Percentiles rank a stretch among this genome's conserved stretches.
phyloP scores from a whole-genome alignment of 371 early-diverging fungal species.

The Batrachochytrium dendrobatidis region DNA sequence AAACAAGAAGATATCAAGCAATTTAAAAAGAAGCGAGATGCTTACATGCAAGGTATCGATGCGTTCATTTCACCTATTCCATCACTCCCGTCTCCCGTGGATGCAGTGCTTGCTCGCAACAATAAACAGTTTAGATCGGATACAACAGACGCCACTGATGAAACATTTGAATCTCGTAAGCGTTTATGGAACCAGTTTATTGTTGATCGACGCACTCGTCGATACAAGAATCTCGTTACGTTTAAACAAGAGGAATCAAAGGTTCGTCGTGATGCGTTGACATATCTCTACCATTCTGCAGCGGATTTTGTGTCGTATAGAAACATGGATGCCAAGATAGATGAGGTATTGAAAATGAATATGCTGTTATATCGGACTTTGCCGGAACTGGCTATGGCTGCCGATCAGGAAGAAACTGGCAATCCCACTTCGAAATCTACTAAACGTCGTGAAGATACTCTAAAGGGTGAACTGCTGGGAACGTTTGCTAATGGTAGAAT shows the following conservation, averaged over 20 bases:
- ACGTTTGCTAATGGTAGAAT: neutral
- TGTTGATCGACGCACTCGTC: constrained; percentile 5
- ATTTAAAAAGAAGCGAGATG: neutral
- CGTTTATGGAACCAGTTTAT: constrained; percentile 1
- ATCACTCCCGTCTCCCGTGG: neutral
- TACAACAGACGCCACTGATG: neutral
- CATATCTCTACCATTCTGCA: constrained; percentile 39
- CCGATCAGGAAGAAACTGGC: neutral
- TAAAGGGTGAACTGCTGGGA: neutral
- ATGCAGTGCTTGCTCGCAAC: neutral
- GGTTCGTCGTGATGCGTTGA: constrained; percentile 28
- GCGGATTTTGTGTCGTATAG: constrained; percentile 40
- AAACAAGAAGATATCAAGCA: neutral
- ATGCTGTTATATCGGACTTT: neutral
- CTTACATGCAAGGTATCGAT: neutral
- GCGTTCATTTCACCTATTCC: neutral
- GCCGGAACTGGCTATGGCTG: neutral
- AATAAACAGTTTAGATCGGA: too few species aligned
- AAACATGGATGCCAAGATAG: constrained; percentile 39
- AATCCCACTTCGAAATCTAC: neutral
- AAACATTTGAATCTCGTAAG: neutral
- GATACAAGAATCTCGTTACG: constrained; percentile 11
- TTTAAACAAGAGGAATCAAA: constrained; percentile 15
- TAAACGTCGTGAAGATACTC: neutral
- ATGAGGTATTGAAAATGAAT: constrained; percentile 2